Evolutionary conservation across 345 rosid genomes (phyloP), one percentile per base, ranked within the genome.

Genomic region (Viola odorata): DNA sequence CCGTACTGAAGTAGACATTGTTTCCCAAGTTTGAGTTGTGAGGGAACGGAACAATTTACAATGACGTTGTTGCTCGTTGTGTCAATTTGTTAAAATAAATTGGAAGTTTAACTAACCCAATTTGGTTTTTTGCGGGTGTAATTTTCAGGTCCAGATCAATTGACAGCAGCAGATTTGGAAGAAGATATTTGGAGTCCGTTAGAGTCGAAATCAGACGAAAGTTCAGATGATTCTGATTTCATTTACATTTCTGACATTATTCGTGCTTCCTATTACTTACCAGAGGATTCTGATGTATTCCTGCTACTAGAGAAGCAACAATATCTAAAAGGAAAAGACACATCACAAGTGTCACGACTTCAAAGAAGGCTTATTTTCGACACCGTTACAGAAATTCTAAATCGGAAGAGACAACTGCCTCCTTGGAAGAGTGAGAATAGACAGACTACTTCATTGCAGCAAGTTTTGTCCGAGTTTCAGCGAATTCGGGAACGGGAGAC

Each of bases 341-440:
- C 77, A 7, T 83, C 90, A 39, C 69, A 66, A 49, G 77, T 60
- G 17, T 79, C 95, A 1, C 77, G 58, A 38, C 81, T 83, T 15
- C 79, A 80, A 48, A 85, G 99, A 74, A 76, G 67, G 81, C 86
- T 90, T 5, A 75, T 75, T 53, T 94, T 86, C 53, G 97, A 94
- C 62, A 83, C 88, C 0, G 70, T 86, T 50, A 72, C 53, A 0
- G 99, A 94, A 62, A 86, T 90, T 36, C 70, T 90, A 3, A 72
- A 70, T 45, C 69, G 77, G 52, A 82, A 74, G 66, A 69, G 79
- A 55, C 82, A 73, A 1, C 50, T 79, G 64, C 90, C 88, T 5
- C 87, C 78, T 2, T 82, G 96, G 95, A 84, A 64, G 73, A 64
- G 63, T 1, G 8, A 14, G 0, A 36, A 47, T 0, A 78, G 69